Base-by-base conservation (phyloP, 805 yeast species). In the Saturnispora saitoi region DNA sequence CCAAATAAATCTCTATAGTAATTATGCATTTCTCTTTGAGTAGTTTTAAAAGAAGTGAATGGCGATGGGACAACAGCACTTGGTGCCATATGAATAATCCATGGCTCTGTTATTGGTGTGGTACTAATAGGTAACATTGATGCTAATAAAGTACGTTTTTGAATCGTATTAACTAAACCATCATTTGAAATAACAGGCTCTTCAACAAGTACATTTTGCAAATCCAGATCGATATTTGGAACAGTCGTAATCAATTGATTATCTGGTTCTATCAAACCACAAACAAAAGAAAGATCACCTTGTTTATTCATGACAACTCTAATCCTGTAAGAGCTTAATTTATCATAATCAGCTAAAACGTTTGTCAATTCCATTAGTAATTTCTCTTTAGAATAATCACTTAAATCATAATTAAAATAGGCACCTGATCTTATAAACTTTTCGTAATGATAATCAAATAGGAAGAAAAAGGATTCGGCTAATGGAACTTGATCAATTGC, bases 11-110 rank as follows among this genome's bases (percentile, higher is more conserved):
- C 63, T 49, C 97, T 67, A 0, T 95, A 83, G 2, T 61, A 70
- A 40, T 69, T 74, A 61, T 90, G 89, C 42, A 72, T 77, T 3
- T 68, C 69, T 53, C 99, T 71, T 22, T 70, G 65, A 0, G 96
- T 86, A 0, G 98, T 91, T 62, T 91, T 91, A 67, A 89, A 84
- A 4, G 95, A 82, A 0, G 96, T 87, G 64, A 85, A 86, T 2
- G 86, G 86, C 2, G 95, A 78, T 1, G 78, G 73, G 40, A 73
- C 54, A 1, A 76, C 71, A 1, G 79, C 70, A 29, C 70, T 64
- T 0, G 68, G 58, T 59, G 85, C 91, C 4, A 89, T 57, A 56
- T 77, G 80, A 0, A 88, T 79, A 19, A 72, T 76, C 81, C 85
- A 89, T 0, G 64, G 49, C 9, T 51, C 55, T 20, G 37, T 48